These are phyloP conservation scores for Boletellus dicymbophilus DNA, from an alignment of 1,284 basidiomycete species.

Conservation along the genomic window DNA sequence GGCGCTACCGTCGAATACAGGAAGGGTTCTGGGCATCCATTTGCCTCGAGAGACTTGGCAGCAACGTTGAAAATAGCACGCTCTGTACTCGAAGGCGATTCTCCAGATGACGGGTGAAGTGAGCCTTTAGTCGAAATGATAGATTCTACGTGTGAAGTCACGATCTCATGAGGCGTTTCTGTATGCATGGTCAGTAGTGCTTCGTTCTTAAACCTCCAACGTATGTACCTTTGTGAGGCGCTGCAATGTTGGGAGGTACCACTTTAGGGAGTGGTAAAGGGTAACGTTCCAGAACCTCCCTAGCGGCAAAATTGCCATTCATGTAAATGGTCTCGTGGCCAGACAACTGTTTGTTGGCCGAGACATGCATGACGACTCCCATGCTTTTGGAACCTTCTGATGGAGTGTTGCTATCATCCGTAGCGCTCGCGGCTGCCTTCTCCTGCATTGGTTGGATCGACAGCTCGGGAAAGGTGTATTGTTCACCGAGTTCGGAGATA, in stretches of 20 bases:
- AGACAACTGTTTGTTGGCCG: slow-evolving; percentile 13
- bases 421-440: slow-evolving; percentile 13
- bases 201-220: background rate
- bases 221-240: slow-evolving; percentile 17
- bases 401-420: slow-evolving; percentile 10
- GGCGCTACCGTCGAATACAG: slow-evolving; percentile 11
- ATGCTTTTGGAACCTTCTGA: slow-evolving; percentile 22
- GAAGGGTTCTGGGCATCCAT: slow-evolving; percentile 7
- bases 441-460: slow-evolving; percentile 27
- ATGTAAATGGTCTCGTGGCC: slow-evolving; percentile 23
- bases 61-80: slow-evolving; percentile 8
- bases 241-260: slow-evolving; percentile 7
- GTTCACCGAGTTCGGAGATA: slow-evolving; percentile 30
- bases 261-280: slow-evolving; percentile 6
- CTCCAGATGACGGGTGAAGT: slow-evolving; percentile 5
- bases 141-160: slow-evolving; percentile 13
- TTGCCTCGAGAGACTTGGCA: slow-evolving; percentile 5
- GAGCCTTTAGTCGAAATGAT: slow-evolving; percentile 3
- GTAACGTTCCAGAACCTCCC: slow-evolving; percentile 7
- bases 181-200: slow-evolving; percentile 12
- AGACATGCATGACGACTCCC: slow-evolving; percentile 17
- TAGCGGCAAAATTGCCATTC: slow-evolving; percentile 14
- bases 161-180: slow-evolving; percentile 16
- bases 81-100: slow-evolving; percentile 9
- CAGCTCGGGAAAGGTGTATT: slow-evolving; percentile 15